Evolutionary conservation across 768 basidiomycete genomes (phyloP), one percentile per base, ranked within the genome.

Genomic region (Podaxis sp.): DNA sequence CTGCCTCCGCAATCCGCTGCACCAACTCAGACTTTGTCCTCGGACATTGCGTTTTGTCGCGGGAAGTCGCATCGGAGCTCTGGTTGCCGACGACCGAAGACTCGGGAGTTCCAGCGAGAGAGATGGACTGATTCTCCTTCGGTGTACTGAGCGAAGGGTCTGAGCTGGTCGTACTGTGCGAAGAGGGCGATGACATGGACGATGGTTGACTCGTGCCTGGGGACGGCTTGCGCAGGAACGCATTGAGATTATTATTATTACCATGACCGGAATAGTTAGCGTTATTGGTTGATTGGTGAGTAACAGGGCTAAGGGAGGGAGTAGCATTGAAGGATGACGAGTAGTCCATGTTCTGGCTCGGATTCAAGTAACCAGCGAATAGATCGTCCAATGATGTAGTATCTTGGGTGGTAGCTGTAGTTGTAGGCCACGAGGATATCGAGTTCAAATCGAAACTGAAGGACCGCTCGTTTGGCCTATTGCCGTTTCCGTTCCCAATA

Each of bases 221-320:
- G 38, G 70, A 66, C 48, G 62, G 57, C 61, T 52, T 54, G 28
- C 46, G 65, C 51, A 63, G 68, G 46, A 61, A 64, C 54, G 65
- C 58, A 27, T 64, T 63, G 6, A 61, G 37, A 27, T 38, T 47
- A 37, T 51, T 48, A 38, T 48, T 48, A 38, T 48, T 53, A 10
- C 42, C 35, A 21, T 38, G 18, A 18, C 55, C 47, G 40, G 35
- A 25, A 23, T 55, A 57, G 40, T 68, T 65, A 65, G 56, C 42
- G 64, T 67, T 62, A 61, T 69, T 62, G 46, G 67, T 69, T 37
- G 69, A 66, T 59, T 78, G 76, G 62, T 88, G 88, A 6, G 77
- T 59, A 40, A 89, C 76, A 1, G 89, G 88, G 63, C 82, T 86
- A 40, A 85, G 72, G 14, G 84, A 73, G 27, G 77, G 63, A 25